Evolutionary conservation across 148 eudicot genomes (phyloP).

Genomic region (Simmondsia chinensis): DNA sequence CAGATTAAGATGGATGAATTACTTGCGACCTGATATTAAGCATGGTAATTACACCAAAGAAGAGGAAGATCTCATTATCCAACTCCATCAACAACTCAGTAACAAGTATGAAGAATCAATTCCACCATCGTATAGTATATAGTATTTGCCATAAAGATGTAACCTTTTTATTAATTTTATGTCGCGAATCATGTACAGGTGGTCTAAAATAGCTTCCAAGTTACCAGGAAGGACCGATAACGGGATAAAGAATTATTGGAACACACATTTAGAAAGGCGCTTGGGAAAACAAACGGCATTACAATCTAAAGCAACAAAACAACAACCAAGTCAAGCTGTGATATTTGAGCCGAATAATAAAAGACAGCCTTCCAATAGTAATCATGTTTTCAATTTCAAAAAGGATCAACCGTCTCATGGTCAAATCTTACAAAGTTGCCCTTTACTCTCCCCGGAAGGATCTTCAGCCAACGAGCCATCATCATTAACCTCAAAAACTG

Average conservation of each 20-base stretch:
- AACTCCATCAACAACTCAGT: constrained; percentile 28
- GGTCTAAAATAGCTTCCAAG: constrained; percentile 26
- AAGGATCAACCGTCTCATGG: too few relatives aligned
- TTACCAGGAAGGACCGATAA: constrained; percentile 35
- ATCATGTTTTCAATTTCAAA: too few relatives aligned
- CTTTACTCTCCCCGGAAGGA: too few relatives aligned
- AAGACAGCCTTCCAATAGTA: too few relatives aligned
- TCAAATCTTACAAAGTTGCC: too few relatives aligned
- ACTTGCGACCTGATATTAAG: constrained; percentile 35
- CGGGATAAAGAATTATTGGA: constrained; percentile 29
- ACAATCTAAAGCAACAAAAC: too few relatives aligned
- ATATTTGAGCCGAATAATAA: too few relatives aligned
- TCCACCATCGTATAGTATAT: not conserved
- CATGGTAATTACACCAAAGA: constrained; percentile 29
- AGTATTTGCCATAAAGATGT: not conserved
- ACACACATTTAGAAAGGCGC: constrained; percentile 25
- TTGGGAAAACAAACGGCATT: too few relatives aligned
- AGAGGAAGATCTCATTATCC: constrained; percentile 33
- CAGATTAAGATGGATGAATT: constrained; percentile 47
- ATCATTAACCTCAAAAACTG: too few relatives aligned
- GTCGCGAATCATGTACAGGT: constrained; percentile 11
- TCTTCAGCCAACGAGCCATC: too few relatives aligned
- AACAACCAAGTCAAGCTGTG: too few relatives aligned
- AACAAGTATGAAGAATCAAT: constrained; percentile 21
- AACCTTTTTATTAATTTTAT: not conserved